Percentiles rank a stretch among this genome's conserved stretches.
These are phyloP conservation scores for Macrocybe gigantea DNA, from an alignment of 768 basidiomycete genomes.

Conservation along the genomic window DNA sequence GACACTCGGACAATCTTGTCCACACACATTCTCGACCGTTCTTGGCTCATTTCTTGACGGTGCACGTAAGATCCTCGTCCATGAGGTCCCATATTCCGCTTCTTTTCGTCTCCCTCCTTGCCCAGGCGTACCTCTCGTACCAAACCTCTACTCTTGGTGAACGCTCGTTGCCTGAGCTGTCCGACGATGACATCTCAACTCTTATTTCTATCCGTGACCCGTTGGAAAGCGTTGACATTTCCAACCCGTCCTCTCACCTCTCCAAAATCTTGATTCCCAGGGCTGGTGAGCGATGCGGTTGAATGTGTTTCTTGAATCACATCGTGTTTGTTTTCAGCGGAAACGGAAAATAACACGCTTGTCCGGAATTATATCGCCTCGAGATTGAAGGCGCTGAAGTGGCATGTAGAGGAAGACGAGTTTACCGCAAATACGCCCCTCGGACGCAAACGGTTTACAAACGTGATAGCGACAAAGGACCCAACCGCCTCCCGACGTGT, in stretches of 20 bases:
- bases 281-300: slow-evolving; percentile 43
- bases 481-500: slow-evolving; percentile 77
- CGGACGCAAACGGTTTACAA: slow-evolving; percentile 75
- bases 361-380: slow-evolving; percentile 81
- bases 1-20: no score
- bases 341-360: slow-evolving; percentile 70
- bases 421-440: slow-evolving; percentile 80
- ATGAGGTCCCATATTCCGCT: no score
- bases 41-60: no score
- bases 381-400: slow-evolving; percentile 64
- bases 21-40: no score
- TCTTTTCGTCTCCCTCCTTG: neutral
- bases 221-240: slow-evolving; percentile 59
- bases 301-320: neutral
- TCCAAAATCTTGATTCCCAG: slow-evolving; percentile 85
- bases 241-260: slow-evolving; percentile 64
- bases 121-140: slow-evolving; percentile 10
- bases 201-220: slow-evolving; percentile 59
- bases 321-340: slow-evolving; percentile 36
- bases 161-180: slow-evolving; percentile 37
- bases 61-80: no score
- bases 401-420: slow-evolving; percentile 83
- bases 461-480: slow-evolving; percentile 94
- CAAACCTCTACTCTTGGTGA: slow-evolving; percentile 34
- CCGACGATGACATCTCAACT: slow-evolving; percentile 41